Evolutionary conservation across 805 yeast genomes (phyloP).

Genomic region (Wickerhamiella cacticola): DNA sequence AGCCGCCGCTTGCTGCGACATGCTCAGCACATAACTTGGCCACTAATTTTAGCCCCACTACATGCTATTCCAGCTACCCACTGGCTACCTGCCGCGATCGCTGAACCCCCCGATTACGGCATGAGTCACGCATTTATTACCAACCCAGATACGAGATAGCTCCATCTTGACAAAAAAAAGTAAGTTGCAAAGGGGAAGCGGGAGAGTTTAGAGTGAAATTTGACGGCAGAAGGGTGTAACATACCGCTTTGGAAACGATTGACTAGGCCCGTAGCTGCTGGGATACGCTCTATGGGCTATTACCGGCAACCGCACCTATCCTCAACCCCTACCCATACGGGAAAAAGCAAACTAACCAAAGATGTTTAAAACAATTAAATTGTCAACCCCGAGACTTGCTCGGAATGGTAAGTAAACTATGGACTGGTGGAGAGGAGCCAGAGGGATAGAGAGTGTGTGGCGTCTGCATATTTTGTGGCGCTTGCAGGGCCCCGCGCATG

Average conservation of each 20-base stretch:
- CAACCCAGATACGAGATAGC: background rate
- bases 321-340: background rate
- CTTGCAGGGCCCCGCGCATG: background rate
- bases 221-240: too few relatives aligned
- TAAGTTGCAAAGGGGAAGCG: too few relatives aligned
- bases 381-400: conserved; percentile 16
- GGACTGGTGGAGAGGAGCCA: too few relatives aligned
- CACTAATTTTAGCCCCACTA: too few relatives aligned
- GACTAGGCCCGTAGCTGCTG: background rate
- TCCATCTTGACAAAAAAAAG: conserved; percentile 8
- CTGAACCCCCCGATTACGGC: background rate
- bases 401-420: conserved; percentile 22
- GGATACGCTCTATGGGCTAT: background rate
- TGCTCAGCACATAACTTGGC: too few relatives aligned
- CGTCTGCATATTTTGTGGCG: background rate
- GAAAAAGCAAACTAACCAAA: conserved; percentile 10
- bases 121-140: conserved; percentile 1
- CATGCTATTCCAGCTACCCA: background rate
- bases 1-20: too few relatives aligned
- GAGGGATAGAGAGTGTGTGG: too few relatives aligned
- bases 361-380: conserved; percentile 13
- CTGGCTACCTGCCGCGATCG: background rate
- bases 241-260: background rate
- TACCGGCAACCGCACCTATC: background rate
- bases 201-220: too few relatives aligned